These are phyloP conservation scores for Trichoderma polysporum DNA, from an alignment of 2,329 filamentous ascomycete species.

Conservation along the genomic window DNA sequence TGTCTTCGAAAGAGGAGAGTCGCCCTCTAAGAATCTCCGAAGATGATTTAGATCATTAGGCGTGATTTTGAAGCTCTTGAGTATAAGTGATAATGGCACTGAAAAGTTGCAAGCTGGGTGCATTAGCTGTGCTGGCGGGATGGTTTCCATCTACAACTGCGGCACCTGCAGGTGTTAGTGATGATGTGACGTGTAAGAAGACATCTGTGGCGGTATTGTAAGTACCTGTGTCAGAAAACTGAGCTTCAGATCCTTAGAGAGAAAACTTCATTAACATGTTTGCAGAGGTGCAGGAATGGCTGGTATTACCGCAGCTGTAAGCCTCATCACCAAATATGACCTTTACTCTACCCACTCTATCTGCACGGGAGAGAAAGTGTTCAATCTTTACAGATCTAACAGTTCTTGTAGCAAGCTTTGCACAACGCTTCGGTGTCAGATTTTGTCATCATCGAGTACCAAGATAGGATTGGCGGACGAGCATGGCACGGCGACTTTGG, in stretches of 20 bases:
- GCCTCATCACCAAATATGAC: not conserved
- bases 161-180: not conserved
- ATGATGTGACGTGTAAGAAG: conserved; percentile 27
- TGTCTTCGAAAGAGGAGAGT: not conserved
- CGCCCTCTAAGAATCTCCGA: not conserved
- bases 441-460: conserved; percentile 65
- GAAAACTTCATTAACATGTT: not conserved
- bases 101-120: not conserved
- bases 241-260: not conserved
- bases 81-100: not conserved
- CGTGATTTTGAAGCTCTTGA: not conserved
- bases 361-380: not conserved
- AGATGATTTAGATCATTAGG: not conserved
- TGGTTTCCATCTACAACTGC: not conserved
- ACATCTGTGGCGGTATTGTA: conserved; percentile 36
- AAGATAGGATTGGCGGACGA: conserved; percentile 61
- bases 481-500: conserved; percentile 60
- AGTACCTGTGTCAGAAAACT: not conserved
- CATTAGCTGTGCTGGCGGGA: not conserved
- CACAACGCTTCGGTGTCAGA: conserved; percentile 60
- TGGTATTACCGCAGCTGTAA: conserved; percentile 58
- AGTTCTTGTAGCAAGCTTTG: conserved; percentile 48
- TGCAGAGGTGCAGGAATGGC: conserved; percentile 56
- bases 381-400: not conserved
- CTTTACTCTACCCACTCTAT: not conserved